Percentiles rank a stretch among this genome's conserved stretches.
These are phyloP conservation scores for Diplodia scrobiculata DNA, from an alignment of 2,329 filamentous ascomycete species.

Conservation along the genomic window DNA sequence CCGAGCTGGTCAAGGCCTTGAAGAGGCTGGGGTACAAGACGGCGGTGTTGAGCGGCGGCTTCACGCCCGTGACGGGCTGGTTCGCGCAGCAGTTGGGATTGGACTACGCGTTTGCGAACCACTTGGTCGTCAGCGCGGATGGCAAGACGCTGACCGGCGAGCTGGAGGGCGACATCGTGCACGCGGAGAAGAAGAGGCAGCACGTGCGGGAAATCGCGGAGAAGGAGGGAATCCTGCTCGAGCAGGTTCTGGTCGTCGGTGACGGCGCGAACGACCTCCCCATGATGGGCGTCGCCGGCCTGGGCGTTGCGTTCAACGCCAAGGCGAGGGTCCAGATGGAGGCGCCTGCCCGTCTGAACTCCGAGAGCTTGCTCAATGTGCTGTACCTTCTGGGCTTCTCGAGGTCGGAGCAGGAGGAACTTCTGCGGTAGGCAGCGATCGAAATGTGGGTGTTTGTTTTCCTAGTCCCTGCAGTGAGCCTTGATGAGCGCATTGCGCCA, in stretches of 20 bases:
- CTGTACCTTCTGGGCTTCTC: slow-evolving; percentile 74
- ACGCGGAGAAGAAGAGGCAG: slow-evolving; percentile 72
- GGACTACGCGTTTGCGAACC: slow-evolving; percentile 86
- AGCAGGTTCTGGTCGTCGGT: slow-evolving; percentile 72
- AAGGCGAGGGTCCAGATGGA: slow-evolving; percentile 80
- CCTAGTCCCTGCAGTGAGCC: neutral
- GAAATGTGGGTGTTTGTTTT: neutral
- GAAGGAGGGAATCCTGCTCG: slow-evolving; percentile 65
- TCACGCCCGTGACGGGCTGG: slow-evolving; percentile 85
- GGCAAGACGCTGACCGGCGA: slow-evolving; percentile 67
- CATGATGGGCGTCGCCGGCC: slow-evolving; percentile 74
- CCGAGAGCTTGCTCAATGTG: slow-evolving; percentile 66
- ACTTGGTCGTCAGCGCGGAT: slow-evolving; percentile 65
- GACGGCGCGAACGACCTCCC: slow-evolving; percentile 81
- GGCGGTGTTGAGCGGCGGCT: slow-evolving; percentile 89
- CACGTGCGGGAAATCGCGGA: slow-evolving; percentile 70
- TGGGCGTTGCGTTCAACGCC: slow-evolving; percentile 82
- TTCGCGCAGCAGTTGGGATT: slow-evolving; percentile 78
- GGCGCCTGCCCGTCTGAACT: slow-evolving; percentile 70
- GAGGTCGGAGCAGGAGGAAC: slow-evolving; percentile 61
- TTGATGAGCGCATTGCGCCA: neutral
- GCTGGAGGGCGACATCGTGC: slow-evolving; percentile 70
- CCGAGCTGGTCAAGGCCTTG: slow-evolving; percentile 70
- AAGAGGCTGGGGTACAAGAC: slow-evolving; percentile 81
- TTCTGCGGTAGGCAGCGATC: slow-evolving; percentile 38